Evolutionary conservation across 1,284 basidiomycete genomes (phyloP).

Genomic region (Ganoderma boninense): DNA sequence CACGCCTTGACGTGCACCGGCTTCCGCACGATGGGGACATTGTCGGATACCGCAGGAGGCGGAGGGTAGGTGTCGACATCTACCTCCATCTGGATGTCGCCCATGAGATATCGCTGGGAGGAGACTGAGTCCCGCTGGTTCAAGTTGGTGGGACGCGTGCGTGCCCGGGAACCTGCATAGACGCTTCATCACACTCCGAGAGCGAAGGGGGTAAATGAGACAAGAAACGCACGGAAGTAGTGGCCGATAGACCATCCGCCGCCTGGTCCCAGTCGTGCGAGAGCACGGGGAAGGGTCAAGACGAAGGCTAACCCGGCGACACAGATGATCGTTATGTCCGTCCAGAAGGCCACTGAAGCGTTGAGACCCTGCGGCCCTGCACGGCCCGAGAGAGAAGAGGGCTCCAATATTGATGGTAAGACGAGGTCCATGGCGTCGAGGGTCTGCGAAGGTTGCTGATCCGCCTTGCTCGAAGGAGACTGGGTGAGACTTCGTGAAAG

Average conservation of each 20-base stretch:
- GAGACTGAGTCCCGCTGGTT: not conserved
- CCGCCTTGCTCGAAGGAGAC: not conserved
- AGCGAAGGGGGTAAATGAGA: not conserved
- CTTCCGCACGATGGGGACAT: not conserved
- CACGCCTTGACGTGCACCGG: conserved; percentile 10
- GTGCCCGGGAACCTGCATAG: not conserved
- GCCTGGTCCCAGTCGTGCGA: conserved; percentile 1
- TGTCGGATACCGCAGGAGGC: not conserved
- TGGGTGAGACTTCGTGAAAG: not conserved
- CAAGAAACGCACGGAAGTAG: conserved; percentile 3
- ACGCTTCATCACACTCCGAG: not conserved
- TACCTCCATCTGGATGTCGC: not conserved
- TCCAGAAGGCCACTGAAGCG: conserved; percentile 26
- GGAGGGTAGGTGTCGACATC: not conserved
- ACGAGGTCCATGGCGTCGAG: not conserved
- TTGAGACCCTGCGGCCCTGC: conserved; percentile 13
- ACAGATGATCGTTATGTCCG: conserved; percentile 19
- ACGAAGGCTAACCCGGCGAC: conserved; percentile 17
- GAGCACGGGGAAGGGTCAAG: conserved; percentile 7
- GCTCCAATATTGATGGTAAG: not conserved
- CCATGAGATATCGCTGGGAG: conserved; percentile 3
- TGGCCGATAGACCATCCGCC: conserved; percentile 6
- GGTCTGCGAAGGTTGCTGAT: not conserved
- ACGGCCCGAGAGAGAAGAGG: not conserved
- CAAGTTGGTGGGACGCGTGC: not conserved